Evolutionary conservation across 2,329 filamentous ascomycete genomes (phyloP).

Genomic region (Tolypocladium tundrense): DNA sequence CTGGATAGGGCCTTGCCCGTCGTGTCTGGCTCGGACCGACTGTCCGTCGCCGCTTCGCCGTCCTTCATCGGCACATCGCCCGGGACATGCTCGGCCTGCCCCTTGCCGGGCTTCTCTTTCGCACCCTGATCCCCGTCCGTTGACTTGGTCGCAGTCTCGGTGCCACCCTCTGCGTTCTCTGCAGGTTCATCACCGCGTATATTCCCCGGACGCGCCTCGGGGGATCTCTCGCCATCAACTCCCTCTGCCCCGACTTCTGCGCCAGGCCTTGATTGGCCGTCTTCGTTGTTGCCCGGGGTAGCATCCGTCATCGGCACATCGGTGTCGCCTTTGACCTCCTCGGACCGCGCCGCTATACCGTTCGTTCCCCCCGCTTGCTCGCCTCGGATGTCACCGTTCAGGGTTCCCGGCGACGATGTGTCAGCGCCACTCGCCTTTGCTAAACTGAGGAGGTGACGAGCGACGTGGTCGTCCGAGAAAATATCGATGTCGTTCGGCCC

Average conservation of each 20-base stretch:
- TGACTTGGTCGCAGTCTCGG: background rate
- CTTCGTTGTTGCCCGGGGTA: slow-evolving; percentile 9
- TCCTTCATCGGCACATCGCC: slow-evolving; percentile 8
- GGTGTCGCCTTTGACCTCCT: background rate
- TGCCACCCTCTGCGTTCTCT: background rate
- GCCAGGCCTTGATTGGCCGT: slow-evolving; percentile 7
- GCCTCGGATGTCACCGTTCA: slow-evolving; percentile 13
- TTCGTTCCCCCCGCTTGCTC: slow-evolving; percentile 4
- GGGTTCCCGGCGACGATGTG: slow-evolving; percentile 2
- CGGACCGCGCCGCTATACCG: slow-evolving; percentile 4
- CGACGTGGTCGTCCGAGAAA: slow-evolving; percentile 38
- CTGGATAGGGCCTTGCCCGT: background rate
- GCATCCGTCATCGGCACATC: slow-evolving; percentile 20
- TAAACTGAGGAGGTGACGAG: slow-evolving; percentile 23
- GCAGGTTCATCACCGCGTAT: background rate
- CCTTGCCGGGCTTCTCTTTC: background rate
- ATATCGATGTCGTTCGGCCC: slow-evolving; percentile 44
- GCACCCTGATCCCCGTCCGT: background rate
- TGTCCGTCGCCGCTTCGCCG: slow-evolving; percentile 25
- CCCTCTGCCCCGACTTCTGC: slow-evolving; percentile 4
- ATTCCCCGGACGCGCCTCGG: background rate
- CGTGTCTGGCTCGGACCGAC: slow-evolving; percentile 5
- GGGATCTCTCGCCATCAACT: background rate
- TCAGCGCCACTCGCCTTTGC: slow-evolving; percentile 10
- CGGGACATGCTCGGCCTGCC: background rate